Base-by-base conservation (phyloP, 2,329 filamentous ascomycete species). In the Teratosphaeria gauchensis region DNA sequence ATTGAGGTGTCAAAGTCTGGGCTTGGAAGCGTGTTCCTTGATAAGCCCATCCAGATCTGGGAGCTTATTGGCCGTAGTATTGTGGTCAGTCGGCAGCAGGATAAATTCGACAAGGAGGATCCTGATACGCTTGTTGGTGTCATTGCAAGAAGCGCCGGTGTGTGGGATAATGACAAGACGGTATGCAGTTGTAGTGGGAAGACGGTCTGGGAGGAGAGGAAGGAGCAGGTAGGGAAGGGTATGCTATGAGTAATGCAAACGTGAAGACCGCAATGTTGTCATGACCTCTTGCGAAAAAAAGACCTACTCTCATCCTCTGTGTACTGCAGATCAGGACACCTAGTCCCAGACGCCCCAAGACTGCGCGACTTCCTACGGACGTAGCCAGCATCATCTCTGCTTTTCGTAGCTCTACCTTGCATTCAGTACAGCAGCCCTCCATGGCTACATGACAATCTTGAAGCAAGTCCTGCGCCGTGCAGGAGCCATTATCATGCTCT, bases 111-210 rank as follows among this genome's bases (percentile, higher is more conserved):
- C 42, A 80, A 80, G 67, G 92, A 96, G 65, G 89, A 96, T 70
- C 81, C 85, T 58, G 84, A 95, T 72, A 96, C 91, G 21, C 78
- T 96, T 55, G 89, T 96, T 1, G 94, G 94, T 8, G 92, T 99
- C 56, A 90, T 99, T 75, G 94, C 94, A 54, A 82, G 94, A 71
- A 96, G 92, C 74, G 92, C 94, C 16, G 94, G 94, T n/a, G 88
- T 96, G 62, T 99, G 94, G 94, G 92, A 96, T 73, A 96, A 99
- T 68, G 90, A 96, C 72, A 99, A 97, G 82, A 96, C 89, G 53
- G 92, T 99, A 5, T 99, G 94, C 74, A 96, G 91, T 54, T 99
- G 94, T 75, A 95, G 91, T 42, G 94, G 94, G 3, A 97, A 97
- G 84, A 97, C 92, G 58, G 84, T 99, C 11, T 99, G 94, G 94